Evolutionary conservation across 2,329 filamentous ascomycete species (phyloP).

Genomic region (Coniosporium tulheliwenetii): DNA sequence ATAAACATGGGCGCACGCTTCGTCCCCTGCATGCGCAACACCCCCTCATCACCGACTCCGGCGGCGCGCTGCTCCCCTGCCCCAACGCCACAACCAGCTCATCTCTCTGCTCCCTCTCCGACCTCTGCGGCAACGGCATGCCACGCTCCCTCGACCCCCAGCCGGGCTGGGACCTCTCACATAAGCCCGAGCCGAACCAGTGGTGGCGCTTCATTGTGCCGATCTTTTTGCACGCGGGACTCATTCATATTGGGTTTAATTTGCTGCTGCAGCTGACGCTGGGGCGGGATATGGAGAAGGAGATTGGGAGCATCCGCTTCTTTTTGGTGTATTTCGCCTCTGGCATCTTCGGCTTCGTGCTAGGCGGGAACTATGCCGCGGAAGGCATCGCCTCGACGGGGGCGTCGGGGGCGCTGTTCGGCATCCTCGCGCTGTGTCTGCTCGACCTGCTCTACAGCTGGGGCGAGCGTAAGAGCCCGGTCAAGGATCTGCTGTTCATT

Average conservation of each 20-base stretch:
- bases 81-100: constrained; percentile 54
- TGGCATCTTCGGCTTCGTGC: constrained; percentile 89
- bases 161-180: constrained; percentile 31
- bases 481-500: constrained; percentile 78
- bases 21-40: constrained; percentile 86
- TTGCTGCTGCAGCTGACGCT: constrained; percentile 80
- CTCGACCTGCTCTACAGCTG: constrained; percentile 90
- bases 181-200: constrained; percentile 60
- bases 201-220: constrained; percentile 95
- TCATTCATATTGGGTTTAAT: constrained; percentile 95
- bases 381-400: constrained; percentile 67
- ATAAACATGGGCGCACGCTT: constrained; percentile 97
- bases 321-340: constrained; percentile 77
- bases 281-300: constrained; percentile 79
- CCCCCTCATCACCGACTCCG: constrained; percentile 44
- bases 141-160: constrained; percentile 49
- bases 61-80: constrained; percentile 53
- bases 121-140: constrained; percentile 68
- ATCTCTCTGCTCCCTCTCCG: constrained; percentile 53
- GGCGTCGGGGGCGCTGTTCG: constrained; percentile 81
- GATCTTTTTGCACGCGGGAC: constrained; percentile 86
- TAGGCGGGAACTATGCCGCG: constrained; percentile 86
- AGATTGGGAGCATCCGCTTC: constrained; percentile 79
- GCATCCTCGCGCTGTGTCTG: constrained; percentile 73
- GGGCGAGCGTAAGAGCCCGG: constrained; percentile 59